These are phyloP conservation scores for Flaveria sonorensis DNA, from an alignment of 129 eudicot genomes.

Conservation along the genomic window DNA sequence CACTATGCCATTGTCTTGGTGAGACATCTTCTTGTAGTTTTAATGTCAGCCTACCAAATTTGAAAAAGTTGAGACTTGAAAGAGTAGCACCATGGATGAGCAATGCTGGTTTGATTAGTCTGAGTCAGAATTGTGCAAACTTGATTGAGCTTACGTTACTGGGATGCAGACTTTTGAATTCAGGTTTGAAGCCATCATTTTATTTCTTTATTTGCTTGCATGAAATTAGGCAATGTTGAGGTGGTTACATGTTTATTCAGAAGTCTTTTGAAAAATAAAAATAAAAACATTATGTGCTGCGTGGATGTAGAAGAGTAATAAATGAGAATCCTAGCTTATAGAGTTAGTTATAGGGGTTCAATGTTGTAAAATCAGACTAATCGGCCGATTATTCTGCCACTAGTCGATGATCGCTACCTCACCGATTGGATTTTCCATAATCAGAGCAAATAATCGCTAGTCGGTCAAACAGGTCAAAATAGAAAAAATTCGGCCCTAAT, in stretches of 20 bases:
- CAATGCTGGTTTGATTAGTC: slow-evolving; percentile 62
- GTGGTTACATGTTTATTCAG: not conserved
- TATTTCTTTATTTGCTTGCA: not conserved
- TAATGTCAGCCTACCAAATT: slow-evolving; percentile 49
- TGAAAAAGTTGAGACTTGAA: slow-evolving; percentile 84
- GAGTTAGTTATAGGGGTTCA: too few species aligned
- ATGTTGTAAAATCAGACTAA: too few species aligned
- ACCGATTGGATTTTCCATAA: too few species aligned
- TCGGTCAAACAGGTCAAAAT: too few species aligned
- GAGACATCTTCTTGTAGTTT: slow-evolving; percentile 61
- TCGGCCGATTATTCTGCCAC: too few species aligned
- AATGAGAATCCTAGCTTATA: too few species aligned
- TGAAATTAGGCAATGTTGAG: not conserved
- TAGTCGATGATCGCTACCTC: too few species aligned
- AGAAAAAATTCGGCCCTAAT: too few species aligned
- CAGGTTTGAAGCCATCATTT: slow-evolving; percentile 50
- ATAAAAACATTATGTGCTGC: not conserved
- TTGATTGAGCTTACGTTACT: slow-evolving; percentile 66
- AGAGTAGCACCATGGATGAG: slow-evolving; percentile 85
- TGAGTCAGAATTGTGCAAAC: slow-evolving; percentile 56
- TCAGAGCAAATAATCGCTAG: too few species aligned
- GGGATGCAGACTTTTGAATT: slow-evolving; percentile 73
- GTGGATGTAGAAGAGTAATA: too few species aligned
- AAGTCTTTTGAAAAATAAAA: not conserved
- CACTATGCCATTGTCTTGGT: slow-evolving; percentile 82